Percentiles rank a stretch among this genome's conserved stretches.
These are phyloP conservation scores for Solanum chacoense DNA, from an alignment of 305 asterid genomes.

Conservation along the genomic window DNA sequence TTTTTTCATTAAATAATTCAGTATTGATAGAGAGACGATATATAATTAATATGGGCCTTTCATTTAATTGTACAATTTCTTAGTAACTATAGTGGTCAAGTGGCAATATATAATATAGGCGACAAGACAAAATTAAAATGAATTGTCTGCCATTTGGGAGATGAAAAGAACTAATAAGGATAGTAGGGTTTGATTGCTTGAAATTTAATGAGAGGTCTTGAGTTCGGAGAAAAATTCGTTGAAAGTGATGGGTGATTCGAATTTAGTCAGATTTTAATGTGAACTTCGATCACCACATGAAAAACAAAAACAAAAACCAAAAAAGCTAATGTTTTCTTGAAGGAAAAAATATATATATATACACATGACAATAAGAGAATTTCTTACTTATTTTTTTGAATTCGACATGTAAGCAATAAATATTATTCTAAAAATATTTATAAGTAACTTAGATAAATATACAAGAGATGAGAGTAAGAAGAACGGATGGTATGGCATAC, in stretches of 20 bases:
- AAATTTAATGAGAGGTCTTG: not conserved
- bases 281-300: accelerated
- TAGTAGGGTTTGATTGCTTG: not conserved
- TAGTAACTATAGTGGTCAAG: not conserved
- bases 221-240: too few species aligned
- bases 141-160: not conserved
- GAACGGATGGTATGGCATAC: not conserved
- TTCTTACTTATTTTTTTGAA: not conserved
- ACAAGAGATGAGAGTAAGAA: not conserved
- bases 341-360: not conserved
- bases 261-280: too few species aligned
- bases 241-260: accelerated
- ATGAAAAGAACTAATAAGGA: not conserved
- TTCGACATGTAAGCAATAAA: not conserved
- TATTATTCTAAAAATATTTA: not conserved
- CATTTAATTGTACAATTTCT: not conserved
- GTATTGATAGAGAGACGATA: not conserved
- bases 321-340: not conserved
- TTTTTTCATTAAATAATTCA: not conserved
- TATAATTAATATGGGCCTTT: not conserved
- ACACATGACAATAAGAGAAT: not conserved
- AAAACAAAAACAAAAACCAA: too few species aligned
- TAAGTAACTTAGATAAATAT: not conserved
- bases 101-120: not conserved
- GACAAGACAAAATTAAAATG: not conserved